Base-by-base conservation (phyloP, 1,284 basidiomycete species). In the Cryptococcus sp. region DNA sequence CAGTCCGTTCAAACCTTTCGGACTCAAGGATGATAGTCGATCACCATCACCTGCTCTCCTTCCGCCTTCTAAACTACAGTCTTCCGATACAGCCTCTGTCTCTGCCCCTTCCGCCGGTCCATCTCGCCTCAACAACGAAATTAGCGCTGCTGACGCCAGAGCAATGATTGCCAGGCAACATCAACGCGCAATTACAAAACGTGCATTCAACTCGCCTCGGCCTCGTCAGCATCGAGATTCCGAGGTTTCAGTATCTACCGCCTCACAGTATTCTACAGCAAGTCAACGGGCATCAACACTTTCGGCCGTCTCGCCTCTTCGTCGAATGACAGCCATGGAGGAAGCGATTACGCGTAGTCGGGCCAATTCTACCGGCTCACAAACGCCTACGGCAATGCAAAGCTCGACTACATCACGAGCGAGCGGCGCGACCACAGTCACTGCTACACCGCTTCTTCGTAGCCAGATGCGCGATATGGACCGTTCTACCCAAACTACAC, bases 121-220 rank as follows among this genome's bases (percentile, higher is more conserved):
- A 2, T 21, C 39, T 16, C 16, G 34, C 36, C 28, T n/a, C 22
- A 5, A 18, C 18, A 32, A 25, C 7, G 37, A 36, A 4, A 18
- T 45, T 18, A 62, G 68, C 7, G 59, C 66, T 0, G 63, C 61
- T 16, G 28, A 28, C 28, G 67, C 69, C 5, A 50, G 71, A 25
- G 64, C 64, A 13, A 53, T 66, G 7, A 51, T 72, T 3, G 70
- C 64, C 1, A 63, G 64, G 45, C 70, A 72, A 49, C 71, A 72
- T 43, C 69, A 67, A 19, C 56, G 61, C 2, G 63, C 64, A 1
- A 49, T 56, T 22, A 71, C 66, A 1, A 55, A 61, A 32, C 54
- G 64, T 18, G 70, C 70, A 4, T 73, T 73, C 52, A 60, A 66
- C 37, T 56, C 63, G n/a, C 68, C 68, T 21, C 21, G 19, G 3